Percentiles rank a stretch among this genome's conserved stretches.
phyloP scores from a whole-genome alignment of 192 early-diverging fungal genomes.

The Umbelopsis sp. region DNA sequence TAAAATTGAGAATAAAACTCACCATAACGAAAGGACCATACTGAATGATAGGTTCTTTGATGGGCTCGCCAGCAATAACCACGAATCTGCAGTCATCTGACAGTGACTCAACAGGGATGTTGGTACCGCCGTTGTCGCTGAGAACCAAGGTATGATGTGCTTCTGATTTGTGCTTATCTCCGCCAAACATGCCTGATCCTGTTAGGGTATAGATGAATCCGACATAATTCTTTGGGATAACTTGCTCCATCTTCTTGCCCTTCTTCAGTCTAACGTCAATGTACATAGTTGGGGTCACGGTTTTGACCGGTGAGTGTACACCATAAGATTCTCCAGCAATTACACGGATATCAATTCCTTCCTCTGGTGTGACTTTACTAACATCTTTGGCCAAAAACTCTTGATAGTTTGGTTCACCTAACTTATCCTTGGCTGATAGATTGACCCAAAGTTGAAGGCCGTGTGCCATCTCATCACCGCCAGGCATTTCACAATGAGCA shows the following conservation, averaged over 20 bases:
- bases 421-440: constrained; percentile 73
- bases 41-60: constrained; percentile 60
- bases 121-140: constrained; percentile 38
- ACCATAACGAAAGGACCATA: constrained; percentile 70
- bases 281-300: constrained; percentile 80
- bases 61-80: constrained; percentile 42
- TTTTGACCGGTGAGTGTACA: constrained; percentile 67
- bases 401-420: constrained; percentile 70
- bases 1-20: constrained; percentile 21
- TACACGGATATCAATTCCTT: constrained; percentile 71
- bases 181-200: constrained; percentile 58
- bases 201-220: constrained; percentile 67
- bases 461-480: constrained; percentile 31
- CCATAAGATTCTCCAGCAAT: constrained; percentile 85
- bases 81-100: constrained; percentile 36
- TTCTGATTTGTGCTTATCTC: constrained; percentile 30
- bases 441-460: constrained; percentile 84
- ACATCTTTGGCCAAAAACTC: constrained; percentile 69
- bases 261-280: constrained; percentile 72
- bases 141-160: constrained; percentile 53
- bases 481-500: constrained; percentile 77
- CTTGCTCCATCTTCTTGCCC: constrained; percentile 55
- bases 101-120: constrained; percentile 40
- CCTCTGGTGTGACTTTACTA: constrained; percentile 55
- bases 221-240: constrained; percentile 55